These are phyloP conservation scores for Cyclotella kingstonii DNA, from an alignment of 108 stramenopile species.

Conservation along the genomic window DNA sequence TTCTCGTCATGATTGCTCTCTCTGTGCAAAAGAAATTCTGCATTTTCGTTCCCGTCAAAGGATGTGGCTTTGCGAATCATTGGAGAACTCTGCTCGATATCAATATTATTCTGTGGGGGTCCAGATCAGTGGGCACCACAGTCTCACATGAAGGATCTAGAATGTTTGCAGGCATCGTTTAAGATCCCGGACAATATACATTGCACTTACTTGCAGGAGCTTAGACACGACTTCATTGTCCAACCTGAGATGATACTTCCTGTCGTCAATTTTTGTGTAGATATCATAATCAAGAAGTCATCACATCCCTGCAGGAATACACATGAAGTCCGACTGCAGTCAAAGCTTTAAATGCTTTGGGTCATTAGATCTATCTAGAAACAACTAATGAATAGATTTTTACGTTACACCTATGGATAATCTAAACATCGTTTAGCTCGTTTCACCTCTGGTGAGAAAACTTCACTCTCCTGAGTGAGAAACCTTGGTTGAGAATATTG, in stretches of 20 bases:
- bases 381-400: too few species aligned
- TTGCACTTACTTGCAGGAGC: constrained; percentile 23
- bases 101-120: constrained; percentile 56
- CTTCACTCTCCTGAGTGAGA: constrained; percentile 1
- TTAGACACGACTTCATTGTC: constrained; percentile 56
- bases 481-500: constrained; percentile 4
- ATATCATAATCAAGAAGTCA: too few species aligned
- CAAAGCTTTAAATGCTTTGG: too few species aligned
- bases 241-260: constrained; percentile 38
- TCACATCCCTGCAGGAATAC: too few species aligned
- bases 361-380: too few species aligned
- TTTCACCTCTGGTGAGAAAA: background rate
- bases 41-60: constrained; percentile 11
- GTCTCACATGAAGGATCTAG: constrained; percentile 51
- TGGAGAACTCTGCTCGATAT: constrained; percentile 40
- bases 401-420: too few species aligned
- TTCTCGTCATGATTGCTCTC: background rate
- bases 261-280: constrained; percentile 48
- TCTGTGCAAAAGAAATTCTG: too few species aligned
- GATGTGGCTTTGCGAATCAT: constrained; percentile 42
- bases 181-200: constrained; percentile 37
- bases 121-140: constrained; percentile 76
- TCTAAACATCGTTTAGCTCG: constrained; percentile 1
- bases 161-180: constrained; percentile 17
- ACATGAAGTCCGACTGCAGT: too few species aligned